Percentiles rank a stretch among this genome's conserved stretches.
Conservation (phyloP, 805 yeast species). For the Kodamaea hsintzibuensis region DNA sequence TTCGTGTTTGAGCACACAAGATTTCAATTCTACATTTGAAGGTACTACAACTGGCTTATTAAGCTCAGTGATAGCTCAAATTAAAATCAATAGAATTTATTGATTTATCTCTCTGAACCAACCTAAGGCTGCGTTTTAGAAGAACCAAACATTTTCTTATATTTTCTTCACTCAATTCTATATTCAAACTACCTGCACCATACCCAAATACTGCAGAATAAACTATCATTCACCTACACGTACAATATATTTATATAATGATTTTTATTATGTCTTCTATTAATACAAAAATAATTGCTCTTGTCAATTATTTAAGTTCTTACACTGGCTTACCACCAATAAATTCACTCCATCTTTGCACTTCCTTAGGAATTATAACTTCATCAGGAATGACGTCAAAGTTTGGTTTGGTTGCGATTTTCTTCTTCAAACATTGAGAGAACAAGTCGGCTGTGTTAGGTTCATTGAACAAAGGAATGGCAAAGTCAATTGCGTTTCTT, state of each 20-base stretch:
- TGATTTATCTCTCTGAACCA: too few relatives aligned
- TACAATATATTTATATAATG: background rate
- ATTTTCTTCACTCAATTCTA: too few relatives aligned
- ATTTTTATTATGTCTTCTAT: conserved; percentile 1
- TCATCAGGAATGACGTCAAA: conserved; percentile 41
- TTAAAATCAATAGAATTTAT: too few relatives aligned
- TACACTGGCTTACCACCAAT: conserved; percentile 90
- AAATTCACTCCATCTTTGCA: conserved; percentile 94
- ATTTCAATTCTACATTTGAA: too few relatives aligned
- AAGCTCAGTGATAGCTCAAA: too few relatives aligned
- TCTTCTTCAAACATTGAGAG: conserved; percentile 76
- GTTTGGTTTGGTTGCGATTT: conserved; percentile 57
- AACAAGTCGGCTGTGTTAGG: conserved; percentile 89
- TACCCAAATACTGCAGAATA: too few relatives aligned
- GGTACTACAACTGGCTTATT: too few relatives aligned
- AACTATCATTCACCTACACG: background rate
- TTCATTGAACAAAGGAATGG: conserved; percentile 93
- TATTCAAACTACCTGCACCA: too few relatives aligned
- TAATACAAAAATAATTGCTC: conserved; percentile 3
- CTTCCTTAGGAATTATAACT: conserved; percentile 78
- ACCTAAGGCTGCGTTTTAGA: too few relatives aligned
- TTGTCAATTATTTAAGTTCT: conserved; percentile 8
- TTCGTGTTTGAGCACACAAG: too few relatives aligned
- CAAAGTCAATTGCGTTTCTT: conserved; percentile 98
- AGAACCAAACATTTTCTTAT: too few relatives aligned